A percentile compares a stretch with the other conserved stretches of the same genome.
These are phyloP conservation scores for Melampsora americana DNA, from an alignment of 1,284 basidiomycete species.

Conservation along the genomic window DNA sequence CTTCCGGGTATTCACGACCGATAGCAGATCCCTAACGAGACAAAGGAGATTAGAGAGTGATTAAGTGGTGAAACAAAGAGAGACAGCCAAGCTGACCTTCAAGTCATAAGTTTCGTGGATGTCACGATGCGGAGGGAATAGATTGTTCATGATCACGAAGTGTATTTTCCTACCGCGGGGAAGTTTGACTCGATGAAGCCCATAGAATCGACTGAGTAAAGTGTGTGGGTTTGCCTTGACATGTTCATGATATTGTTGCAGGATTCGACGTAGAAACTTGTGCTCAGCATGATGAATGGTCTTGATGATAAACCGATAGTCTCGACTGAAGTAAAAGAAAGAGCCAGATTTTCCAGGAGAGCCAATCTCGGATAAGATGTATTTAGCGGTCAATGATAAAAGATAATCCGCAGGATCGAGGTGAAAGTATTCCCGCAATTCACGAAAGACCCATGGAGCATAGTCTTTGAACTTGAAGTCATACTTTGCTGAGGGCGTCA, in stretches of 20 bases:
- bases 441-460: slow-evolving; percentile 95
- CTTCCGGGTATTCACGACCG: slow-evolving; percentile 82
- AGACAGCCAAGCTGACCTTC: slow-evolving; percentile 59
- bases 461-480: slow-evolving; percentile 99
- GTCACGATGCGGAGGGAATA: slow-evolving; percentile 95
- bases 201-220: slow-evolving; percentile 88
- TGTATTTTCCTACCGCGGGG: slow-evolving; percentile 92
- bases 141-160: slow-evolving; percentile 99
- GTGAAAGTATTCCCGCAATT: slow-evolving; percentile 87
- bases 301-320: slow-evolving; percentile 99
- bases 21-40: slow-evolving; percentile 70
- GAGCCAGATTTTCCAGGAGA: slow-evolving; percentile 97
- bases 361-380: slow-evolving; percentile 96
- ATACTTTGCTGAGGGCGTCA: slow-evolving; percentile 91
- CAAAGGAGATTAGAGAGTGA: neutral
- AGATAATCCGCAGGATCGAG: slow-evolving; percentile 97
- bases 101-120: slow-evolving; percentile 97
- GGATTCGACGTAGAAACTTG: slow-evolving; percentile 81
- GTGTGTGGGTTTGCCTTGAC: slow-evolving; percentile 90
- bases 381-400: slow-evolving; percentile 90
- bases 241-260: slow-evolving; percentile 81
- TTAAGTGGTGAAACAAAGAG: neutral
- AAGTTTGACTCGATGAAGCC: slow-evolving; percentile 92
- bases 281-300: slow-evolving; percentile 93
- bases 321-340: slow-evolving; percentile 98